phyloP scores from a whole-genome alignment of 352 stramenopile species.

The Pythium pectinolyticum region DNA sequence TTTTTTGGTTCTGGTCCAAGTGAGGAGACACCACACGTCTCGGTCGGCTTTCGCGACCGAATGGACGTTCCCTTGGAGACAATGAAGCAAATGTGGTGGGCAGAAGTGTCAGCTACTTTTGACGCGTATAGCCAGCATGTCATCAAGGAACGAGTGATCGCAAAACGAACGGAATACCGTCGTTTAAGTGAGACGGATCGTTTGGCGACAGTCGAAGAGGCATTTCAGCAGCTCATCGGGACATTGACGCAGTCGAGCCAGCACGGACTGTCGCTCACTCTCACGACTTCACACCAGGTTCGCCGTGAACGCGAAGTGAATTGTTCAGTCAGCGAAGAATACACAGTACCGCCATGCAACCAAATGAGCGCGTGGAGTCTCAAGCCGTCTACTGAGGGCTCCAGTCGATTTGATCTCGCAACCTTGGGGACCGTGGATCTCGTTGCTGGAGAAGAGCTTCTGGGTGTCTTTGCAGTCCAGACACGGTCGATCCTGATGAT shows the following conservation, averaged over 20 bases:
- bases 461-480: not conserved
- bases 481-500: not conserved
- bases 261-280: not conserved
- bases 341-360: not conserved
- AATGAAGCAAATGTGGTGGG: conserved; percentile 1
- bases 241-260: not conserved
- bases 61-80: not conserved
- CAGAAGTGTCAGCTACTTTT: not conserved
- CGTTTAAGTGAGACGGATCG: not conserved
- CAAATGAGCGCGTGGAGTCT: not conserved
- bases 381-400: not conserved
- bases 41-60: not conserved
- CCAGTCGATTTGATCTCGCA: not conserved
- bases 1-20: not conserved
- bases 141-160: not conserved
- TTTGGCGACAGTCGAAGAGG: not conserved
- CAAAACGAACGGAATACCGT: not conserved
- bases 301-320: not conserved
- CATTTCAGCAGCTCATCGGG: not conserved
- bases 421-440: not conserved
- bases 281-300: not conserved
- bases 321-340: not conserved
- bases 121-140: not conserved
- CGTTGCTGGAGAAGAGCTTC: not conserved
- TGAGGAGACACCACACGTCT: not conserved